Base-by-base conservation (phyloP, 2,329 filamentous ascomycete species). In the Raffaelea albimanens region DNA sequence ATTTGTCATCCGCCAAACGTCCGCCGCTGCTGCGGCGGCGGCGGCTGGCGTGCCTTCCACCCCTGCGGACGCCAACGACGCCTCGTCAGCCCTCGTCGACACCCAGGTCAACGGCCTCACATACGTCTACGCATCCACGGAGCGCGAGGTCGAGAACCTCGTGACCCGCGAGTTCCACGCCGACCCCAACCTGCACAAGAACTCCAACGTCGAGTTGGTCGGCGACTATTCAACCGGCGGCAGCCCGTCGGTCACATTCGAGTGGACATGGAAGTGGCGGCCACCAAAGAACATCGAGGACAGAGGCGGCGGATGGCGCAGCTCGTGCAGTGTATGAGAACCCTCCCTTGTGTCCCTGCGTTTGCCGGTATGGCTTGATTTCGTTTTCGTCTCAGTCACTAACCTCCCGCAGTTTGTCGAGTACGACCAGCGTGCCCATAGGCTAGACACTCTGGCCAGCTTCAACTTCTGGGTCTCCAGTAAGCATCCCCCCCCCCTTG, bases 221-320 rank as follows among this genome's bases (percentile, higher is more conserved):
- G 93, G 93, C 3, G 89, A 95, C 63, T 96, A 85, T 61, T 76
- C 79, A 3, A 98, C 93, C 0, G 81, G 76, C 29, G 90, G 91
- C n/a, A 87, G 73, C 58, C 72, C 84, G 7, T 91, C 87, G 2
- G 83, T 95, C 25, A 82, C 88, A 31, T 96, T 96, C 61, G 85
- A 91, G 54, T 98, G 91, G 89, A 83, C 84, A 8, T 98, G 93
- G 93, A 93, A 85, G 71, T 98, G 91, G 89, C 88, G 85, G 61
- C 87, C 93, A 9, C 93, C 93, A 34, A 95, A 88, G 71, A 60
- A 70, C 14, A 68, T 70, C 16, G 90, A 96, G 61, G 90, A 96
- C 61, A 80, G 80, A 58, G 87, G 86, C 25, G 88, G 89, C 49
- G 93, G 93, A 40, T 98, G 93, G 91, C 86, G 88, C 60, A 97